Evolutionary conservation across 352 stramenopile genomes (phyloP).

Genomic region (Phytophthora cryptogea): DNA sequence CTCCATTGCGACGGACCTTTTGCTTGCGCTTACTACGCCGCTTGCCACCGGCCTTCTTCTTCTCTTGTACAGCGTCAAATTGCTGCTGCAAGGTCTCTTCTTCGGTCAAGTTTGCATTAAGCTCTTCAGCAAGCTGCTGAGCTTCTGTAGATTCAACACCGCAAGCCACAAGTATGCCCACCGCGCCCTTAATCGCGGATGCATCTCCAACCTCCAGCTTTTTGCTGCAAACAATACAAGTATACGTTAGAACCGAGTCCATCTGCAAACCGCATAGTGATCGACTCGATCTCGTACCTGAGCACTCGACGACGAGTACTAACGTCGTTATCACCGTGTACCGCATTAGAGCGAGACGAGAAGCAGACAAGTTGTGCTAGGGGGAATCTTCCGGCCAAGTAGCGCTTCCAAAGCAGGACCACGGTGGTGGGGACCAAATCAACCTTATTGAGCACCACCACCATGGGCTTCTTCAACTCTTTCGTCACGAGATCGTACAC

Average conservation of each 20-base stretch:
- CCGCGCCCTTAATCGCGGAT: slow-evolving; percentile 63
- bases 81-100: slow-evolving; percentile 40
- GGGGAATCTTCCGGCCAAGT: slow-evolving; percentile 66
- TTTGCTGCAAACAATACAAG: slow-evolving; percentile 41
- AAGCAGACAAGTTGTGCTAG: slow-evolving; percentile 75
- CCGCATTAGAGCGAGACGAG: slow-evolving; percentile 76
- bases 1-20: slow-evolving; percentile 37
- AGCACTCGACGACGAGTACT: slow-evolving; percentile 71
- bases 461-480: slow-evolving; percentile 75
- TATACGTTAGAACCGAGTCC: not conserved
- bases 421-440: slow-evolving; percentile 71
- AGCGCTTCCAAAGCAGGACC: slow-evolving; percentile 70
- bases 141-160: slow-evolving; percentile 57
- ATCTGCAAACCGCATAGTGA: not conserved
- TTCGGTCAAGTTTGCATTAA: slow-evolving; percentile 50
- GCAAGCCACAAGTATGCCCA: slow-evolving; percentile 74
- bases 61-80: slow-evolving; percentile 35
- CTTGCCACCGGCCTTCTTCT: slow-evolving; percentile 47
- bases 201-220: slow-evolving; percentile 79
- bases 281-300: slow-evolving; percentile 30
- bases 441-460: slow-evolving; percentile 87
- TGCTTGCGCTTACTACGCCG: slow-evolving; percentile 63
- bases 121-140: slow-evolving; percentile 62
- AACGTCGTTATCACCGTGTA: slow-evolving; percentile 69
- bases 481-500: slow-evolving; percentile 82